These are phyloP conservation scores for Sarocladium oryzae DNA, from an alignment of 2,329 filamentous ascomycete genomes.

Conservation along the genomic window DNA sequence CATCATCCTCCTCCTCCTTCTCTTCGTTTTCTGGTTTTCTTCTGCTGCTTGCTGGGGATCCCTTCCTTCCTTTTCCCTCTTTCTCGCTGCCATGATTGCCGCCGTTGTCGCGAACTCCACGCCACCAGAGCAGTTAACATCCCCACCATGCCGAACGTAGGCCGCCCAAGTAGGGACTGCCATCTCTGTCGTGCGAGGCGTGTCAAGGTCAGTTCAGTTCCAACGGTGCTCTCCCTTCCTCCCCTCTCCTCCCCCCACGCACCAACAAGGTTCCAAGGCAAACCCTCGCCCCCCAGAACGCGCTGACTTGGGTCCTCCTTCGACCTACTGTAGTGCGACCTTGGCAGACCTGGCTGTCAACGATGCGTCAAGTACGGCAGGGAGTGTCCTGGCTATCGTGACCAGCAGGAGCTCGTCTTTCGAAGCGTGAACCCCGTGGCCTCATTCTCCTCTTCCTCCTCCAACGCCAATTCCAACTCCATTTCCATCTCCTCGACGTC, in stretches of 20 bases:
- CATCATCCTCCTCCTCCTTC: neutral
- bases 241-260: neutral
- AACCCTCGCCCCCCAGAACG: too few relatives aligned
- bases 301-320: neutral
- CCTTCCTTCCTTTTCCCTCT: too few relatives aligned
- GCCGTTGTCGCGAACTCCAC: neutral
- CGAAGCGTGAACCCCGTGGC: slow-evolving; percentile 23
- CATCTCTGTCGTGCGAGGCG: slow-evolving; percentile 33
- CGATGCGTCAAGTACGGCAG: slow-evolving; percentile 35
- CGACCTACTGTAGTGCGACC: slow-evolving; percentile 28
- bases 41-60: too few relatives aligned
- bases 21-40: neutral
- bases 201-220: slow-evolving; percentile 30
- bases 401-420: slow-evolving; percentile 33
- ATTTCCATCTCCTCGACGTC: slow-evolving; percentile 11
- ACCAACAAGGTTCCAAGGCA: slow-evolving; percentile 12
- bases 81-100: neutral
- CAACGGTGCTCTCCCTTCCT: too few relatives aligned
- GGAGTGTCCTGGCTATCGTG: slow-evolving; percentile 32
- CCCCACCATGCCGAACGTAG: slow-evolving; percentile 32
- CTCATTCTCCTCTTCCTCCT: slow-evolving; percentile 12
- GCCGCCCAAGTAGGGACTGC: slow-evolving; percentile 33
- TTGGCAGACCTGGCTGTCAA: slow-evolving; percentile 30
- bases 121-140: neutral
- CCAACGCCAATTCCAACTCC: too few relatives aligned